A percentile compares a stretch with the other conserved stretches of the same genome.
Evolutionary conservation across 371 early-diverging fungal genomes (phyloP).

Genomic region (Mucor indicus): DNA sequence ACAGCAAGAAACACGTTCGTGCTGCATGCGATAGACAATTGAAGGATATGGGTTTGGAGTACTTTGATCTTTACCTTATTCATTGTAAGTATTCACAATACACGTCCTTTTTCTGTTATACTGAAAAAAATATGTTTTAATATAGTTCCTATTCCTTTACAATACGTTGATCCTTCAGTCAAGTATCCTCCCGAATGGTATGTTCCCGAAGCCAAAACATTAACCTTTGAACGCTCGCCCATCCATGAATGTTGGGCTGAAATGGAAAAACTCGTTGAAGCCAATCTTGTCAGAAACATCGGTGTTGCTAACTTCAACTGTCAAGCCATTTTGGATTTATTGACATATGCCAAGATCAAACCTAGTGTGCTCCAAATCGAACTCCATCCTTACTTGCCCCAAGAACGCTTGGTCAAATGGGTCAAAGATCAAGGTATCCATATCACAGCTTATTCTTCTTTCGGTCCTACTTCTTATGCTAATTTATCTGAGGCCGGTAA

Average conservation of each 20-base stretch:
- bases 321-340: conserved; percentile 34
- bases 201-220: conserved; percentile 15
- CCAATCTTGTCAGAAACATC: conserved; percentile 42
- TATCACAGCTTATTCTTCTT: conserved; percentile 64
- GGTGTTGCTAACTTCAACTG: conserved; percentile 62
- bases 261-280: conserved; percentile 42
- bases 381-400: conserved; percentile 69
- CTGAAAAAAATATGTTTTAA: too few relatives aligned
- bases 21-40: conserved; percentile 50
- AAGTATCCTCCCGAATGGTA: conserved; percentile 43
- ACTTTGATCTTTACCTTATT: conserved; percentile 69
- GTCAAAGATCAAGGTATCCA: conserved; percentile 35
- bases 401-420: conserved; percentile 47
- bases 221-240: conserved; percentile 35
- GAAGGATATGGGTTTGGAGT: conserved; percentile 55
- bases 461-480: conserved; percentile 59
- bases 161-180: conserved; percentile 24
- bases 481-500: conserved; percentile 46
- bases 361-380: conserved; percentile 55
- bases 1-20: conserved; percentile 42
- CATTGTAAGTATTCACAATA: conserved; percentile 31
- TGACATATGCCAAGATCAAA: conserved; percentile 41
- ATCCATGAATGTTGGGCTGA: conserved; percentile 44
- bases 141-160: conserved; percentile 41
- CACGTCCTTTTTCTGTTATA: too few relatives aligned